Evolutionary conservation across 805 yeast species (phyloP), one percentile per base, ranked within the genome.

Genomic region (Jamesozyma piceae): DNA sequence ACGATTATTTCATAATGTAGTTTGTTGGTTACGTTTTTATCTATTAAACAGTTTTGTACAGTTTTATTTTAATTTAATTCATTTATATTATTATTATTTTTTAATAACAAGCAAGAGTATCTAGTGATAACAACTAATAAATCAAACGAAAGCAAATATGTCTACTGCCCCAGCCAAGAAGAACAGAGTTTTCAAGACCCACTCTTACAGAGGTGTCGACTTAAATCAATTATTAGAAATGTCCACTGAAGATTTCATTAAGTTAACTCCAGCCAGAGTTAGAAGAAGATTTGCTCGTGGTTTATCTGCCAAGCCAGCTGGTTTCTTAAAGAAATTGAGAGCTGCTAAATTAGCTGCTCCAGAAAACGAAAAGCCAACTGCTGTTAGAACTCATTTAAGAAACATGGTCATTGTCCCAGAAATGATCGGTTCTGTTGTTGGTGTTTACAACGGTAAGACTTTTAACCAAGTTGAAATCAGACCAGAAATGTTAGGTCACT

Each of bases 401-500:
- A 89, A 89, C 84, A 87, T 89, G 95, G 73, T 92, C 71, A 71
- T 92, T 67, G 92, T 92, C 59, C 99, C 99, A 75, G 99, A 92
- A 81, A 92, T 92, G 98, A 88, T 92, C 65, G 98, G 98, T 71
- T 87, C 97, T 52, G 94, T 90, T 59, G 81, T 92, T 63, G 97
- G 97, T 77, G 84, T 92, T 64, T 92, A 92, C 95, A 92, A 92
- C 82, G 99, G 99, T 78, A 92, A 92, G 80, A 86, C 78, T 63
- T 92, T 92, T 95, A 90, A 90, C 95, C 84, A 82, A 65, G 96
- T 92, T 72, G 99, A 92, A 75, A 77, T 92, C 75, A 88, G 78
- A 74, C 96, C 98, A 67, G 99, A 92, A 80, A 92, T 92, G 98
- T 89, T 90, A 70, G 97, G 98, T 71, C 96, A 90, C 84, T 92